These are phyloP conservation scores for Plectosphaerella plurivora DNA, from an alignment of 2,329 filamentous ascomycete species.

Conservation along the genomic window DNA sequence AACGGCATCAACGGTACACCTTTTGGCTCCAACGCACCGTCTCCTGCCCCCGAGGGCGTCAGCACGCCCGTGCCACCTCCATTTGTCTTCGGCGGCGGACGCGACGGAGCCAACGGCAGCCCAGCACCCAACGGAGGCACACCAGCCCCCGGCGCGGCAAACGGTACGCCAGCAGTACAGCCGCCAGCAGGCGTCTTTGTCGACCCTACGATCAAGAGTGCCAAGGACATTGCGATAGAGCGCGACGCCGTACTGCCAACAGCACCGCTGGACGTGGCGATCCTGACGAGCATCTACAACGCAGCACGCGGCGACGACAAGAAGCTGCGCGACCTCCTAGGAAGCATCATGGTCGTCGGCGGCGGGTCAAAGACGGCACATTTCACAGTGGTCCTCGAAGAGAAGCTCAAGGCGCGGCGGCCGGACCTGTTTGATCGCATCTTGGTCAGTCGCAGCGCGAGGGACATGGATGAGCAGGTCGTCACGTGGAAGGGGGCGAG, in stretches of 20 bases:
- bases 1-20: conserved; percentile 74
- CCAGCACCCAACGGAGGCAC: conserved; percentile 50
- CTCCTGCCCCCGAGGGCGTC: conserved; percentile 74
- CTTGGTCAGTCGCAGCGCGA: conserved; percentile 65
- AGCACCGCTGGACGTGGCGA: conserved; percentile 81
- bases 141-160: conserved; percentile 24
- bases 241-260: conserved; percentile 78
- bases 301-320: conserved; percentile 87
- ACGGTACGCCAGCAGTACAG: conserved; percentile 20
- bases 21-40: conserved; percentile 79
- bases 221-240: conserved; percentile 56
- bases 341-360: conserved; percentile 86
- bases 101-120: conserved; percentile 41
- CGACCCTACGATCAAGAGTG: conserved; percentile 46
- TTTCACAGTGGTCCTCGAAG: conserved; percentile 79
- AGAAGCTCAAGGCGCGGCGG: conserved; percentile 65
- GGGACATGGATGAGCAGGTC: conserved; percentile 96
- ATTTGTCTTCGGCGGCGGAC: conserved; percentile 50
- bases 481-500: conserved; percentile 97
- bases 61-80: conserved; percentile 61
- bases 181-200: conserved; percentile 42
- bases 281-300: conserved; percentile 83
- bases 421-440: conserved; percentile 58
- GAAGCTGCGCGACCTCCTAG: conserved; percentile 84
- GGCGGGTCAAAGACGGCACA: conserved; percentile 78